Evolutionary conservation across 208 protist species (phyloP).

Genomic region (Acanthamoeba comandoni): DNA sequence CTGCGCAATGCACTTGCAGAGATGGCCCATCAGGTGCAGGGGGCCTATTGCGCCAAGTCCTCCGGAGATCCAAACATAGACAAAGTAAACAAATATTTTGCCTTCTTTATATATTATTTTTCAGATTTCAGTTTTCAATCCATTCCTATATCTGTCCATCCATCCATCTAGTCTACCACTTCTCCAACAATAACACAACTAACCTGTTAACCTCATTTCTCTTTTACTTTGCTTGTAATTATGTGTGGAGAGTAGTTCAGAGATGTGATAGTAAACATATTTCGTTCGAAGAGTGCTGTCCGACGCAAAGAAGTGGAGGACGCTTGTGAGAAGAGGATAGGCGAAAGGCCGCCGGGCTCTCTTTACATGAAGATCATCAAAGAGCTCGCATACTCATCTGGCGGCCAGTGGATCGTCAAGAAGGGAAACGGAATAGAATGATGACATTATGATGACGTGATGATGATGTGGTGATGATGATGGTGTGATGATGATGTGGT

Average conservation of each 20-base stretch:
- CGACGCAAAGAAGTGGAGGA: constrained; percentile 46
- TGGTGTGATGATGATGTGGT: too few species aligned
- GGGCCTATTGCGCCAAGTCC: constrained; percentile 42
- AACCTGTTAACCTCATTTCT: not conserved
- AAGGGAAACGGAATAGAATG: constrained; percentile 20
- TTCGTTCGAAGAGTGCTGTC: not conserved
- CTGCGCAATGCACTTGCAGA: constrained; percentile 11
- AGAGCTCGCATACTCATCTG: constrained; percentile 11
- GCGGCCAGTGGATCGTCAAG: constrained; percentile 61
- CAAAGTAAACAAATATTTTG: too few species aligned
- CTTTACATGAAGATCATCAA: constrained; percentile 54
- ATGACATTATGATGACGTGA: too few species aligned
- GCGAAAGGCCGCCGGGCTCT: not conserved
- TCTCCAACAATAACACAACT: not conserved
- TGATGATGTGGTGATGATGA: too few species aligned
- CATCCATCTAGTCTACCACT: too few species aligned
- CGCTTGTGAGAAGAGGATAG: constrained; percentile 2
- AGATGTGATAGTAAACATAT: constrained; percentile 15
- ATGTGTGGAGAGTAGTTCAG: not conserved
- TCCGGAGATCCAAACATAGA: constrained; percentile 22
- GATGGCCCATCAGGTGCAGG: constrained; percentile 20
- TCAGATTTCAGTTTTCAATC: too few species aligned
- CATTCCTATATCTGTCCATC: too few species aligned
- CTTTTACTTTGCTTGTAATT: not conserved
- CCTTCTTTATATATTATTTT: too few species aligned